A percentile compares a stretch with the other conserved stretches of the same genome.
phyloP scores from a whole-genome alignment of 2,329 filamentous ascomycete genomes.

The Apiospora pterosperma region DNA sequence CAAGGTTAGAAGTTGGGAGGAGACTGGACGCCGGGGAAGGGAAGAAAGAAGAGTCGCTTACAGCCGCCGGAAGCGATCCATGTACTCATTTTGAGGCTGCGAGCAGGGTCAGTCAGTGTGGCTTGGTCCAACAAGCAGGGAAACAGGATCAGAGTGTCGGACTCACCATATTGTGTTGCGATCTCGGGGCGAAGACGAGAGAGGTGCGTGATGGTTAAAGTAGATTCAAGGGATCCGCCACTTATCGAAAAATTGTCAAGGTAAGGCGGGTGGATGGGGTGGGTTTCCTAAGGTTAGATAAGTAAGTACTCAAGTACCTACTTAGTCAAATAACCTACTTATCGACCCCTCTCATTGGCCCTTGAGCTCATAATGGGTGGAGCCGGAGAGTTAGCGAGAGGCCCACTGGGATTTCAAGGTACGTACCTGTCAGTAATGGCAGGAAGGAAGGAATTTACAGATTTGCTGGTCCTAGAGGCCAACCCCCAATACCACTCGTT shows the following conservation, averaged over 20 bases:
- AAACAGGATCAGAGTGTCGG: constrained; percentile 13
- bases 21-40: background rate
- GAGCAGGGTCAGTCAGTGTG: constrained; percentile 9
- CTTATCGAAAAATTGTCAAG: constrained; percentile 4
- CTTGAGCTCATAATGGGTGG: too few species aligned
- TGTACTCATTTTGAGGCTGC: constrained; percentile 80
- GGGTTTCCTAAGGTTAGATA: too few species aligned
- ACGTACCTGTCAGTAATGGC: too few species aligned
- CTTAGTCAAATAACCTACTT: too few species aligned
- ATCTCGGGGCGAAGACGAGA: background rate
- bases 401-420: too few species aligned
- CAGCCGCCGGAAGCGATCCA: constrained; percentile 73
- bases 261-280: too few species aligned
- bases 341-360: too few species aligned
- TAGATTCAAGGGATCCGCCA: background rate
- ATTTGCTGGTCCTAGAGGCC: too few species aligned
- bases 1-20: background rate
- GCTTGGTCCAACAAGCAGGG: constrained; percentile 16
- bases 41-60: constrained; percentile 4
- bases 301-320: too few species aligned
- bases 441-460: too few species aligned
- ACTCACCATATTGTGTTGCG: background rate
- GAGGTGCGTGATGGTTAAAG: background rate
- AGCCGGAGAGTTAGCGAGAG: too few species aligned
- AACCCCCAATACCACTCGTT: too few species aligned